Percentiles rank a stretch among this genome's conserved stretches.
phyloP scores from a whole-genome alignment of 2,329 filamentous ascomycete genomes.

The Aaosphaeria pasadenensis region DNA sequence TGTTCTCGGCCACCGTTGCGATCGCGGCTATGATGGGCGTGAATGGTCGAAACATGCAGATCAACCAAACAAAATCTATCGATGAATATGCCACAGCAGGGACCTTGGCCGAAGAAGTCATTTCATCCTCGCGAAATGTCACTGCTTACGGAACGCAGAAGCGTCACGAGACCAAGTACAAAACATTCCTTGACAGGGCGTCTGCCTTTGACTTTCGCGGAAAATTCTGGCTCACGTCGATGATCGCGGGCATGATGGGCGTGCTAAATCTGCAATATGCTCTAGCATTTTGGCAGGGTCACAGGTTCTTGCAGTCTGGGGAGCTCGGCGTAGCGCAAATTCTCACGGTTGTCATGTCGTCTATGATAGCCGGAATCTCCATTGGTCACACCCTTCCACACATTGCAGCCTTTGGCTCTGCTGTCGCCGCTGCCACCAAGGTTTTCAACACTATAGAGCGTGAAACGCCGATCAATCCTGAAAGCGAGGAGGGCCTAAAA shows the following conservation, averaged over 20 bases:
- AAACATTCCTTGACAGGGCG: constrained; percentile 68
- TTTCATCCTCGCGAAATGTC: constrained; percentile 89
- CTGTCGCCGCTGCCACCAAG: constrained; percentile 80
- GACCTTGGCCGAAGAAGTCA: constrained; percentile 87
- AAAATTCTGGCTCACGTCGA: constrained; percentile 69
- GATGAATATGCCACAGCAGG: constrained; percentile 80
- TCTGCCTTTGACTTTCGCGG: constrained; percentile 73
- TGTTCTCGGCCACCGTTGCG: constrained; percentile 74
- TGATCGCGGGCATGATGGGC: constrained; percentile 81
- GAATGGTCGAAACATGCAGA: constrained; percentile 73
- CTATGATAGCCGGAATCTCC: constrained; percentile 91
- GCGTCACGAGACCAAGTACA: constrained; percentile 84
- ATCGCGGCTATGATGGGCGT: constrained; percentile 74
- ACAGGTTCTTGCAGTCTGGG: constrained; percentile 53
- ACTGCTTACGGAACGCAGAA: constrained; percentile 92
- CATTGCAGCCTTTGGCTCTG: constrained; percentile 79
- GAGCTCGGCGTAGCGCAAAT: constrained; percentile 67
- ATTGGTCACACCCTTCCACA: constrained; percentile 72
- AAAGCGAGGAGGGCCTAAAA: constrained; percentile 66
- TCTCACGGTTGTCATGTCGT: constrained; percentile 81
- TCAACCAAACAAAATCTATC: constrained; percentile 69
- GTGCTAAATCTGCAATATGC: constrained; percentile 72
- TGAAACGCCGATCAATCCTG: constrained; percentile 76
- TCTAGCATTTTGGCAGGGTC: constrained; percentile 47
- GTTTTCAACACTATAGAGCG: constrained; percentile 95